Evolutionary conservation across 371 early-diverging fungal genomes (phyloP), one percentile per base, ranked within the genome.

Genomic region (Syncephalastrum monosporum): DNA sequence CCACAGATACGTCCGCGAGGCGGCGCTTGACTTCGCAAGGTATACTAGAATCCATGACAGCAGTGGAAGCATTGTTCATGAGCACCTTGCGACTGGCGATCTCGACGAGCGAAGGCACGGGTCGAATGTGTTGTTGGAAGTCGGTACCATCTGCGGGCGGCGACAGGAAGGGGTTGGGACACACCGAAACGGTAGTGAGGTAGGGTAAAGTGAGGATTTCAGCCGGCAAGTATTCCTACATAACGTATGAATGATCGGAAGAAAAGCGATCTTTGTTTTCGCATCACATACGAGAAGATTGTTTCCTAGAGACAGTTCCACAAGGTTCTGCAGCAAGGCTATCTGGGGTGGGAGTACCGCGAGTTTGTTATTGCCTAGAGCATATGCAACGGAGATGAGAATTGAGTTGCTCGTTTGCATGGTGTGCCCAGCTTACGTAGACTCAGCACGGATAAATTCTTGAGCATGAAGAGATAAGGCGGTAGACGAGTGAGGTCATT

Each of bases 221-320:
- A 17, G 67, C 63, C 12, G 78, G 78, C 38, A 77, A 45, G 53
- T 52, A 53, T 45, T 53, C 38, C 77, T 76, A 48, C 42, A 56
- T 15, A 54, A 13, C 21, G 3, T 10, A 50, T 21, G 27, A 4
- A 46, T 33, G 10, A 23, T 15, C 17, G 25, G 7, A 46, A n/a
- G 2, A 10, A 45, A 41, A 27, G 42, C 12, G 8, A 10, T 21
- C 42, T 33, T 49, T 42, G 38, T 8, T 45, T 55, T 53, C 21
- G 19, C 12, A 8, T 27, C 7, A 27, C 33, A 59, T 74, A 83
- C 83, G 64, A 84, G 48, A 14, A 68, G 57, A 47, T 84, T 84
- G 48, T 82, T 82, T 6, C 84, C 84, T n/a, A 84, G 42, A 0
- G 84, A 84, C 1, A 84, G 66, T 44, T 84, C 84, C 5, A 77